phyloP scores from a whole-genome alignment of 2,329 filamentous ascomycete species.

The Alternaria alternata region DNA sequence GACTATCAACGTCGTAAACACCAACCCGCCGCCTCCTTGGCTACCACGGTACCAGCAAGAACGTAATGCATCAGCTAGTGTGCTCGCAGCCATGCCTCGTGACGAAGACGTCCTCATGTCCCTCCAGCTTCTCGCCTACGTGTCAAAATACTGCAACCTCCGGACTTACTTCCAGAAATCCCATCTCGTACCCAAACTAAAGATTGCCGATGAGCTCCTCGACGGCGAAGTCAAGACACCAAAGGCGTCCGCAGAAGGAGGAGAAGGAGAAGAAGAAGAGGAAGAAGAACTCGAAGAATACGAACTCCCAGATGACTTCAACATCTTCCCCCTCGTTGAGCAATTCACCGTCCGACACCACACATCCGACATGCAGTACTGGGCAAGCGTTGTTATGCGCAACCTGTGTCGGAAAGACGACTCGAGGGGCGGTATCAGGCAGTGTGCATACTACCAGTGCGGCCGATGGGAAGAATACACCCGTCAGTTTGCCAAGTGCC shows the following conservation, averaged over 20 bases:
- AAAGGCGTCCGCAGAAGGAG: conserved; percentile 44
- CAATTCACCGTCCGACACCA: conserved; percentile 97
- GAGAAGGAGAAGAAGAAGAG: conserved; percentile 70
- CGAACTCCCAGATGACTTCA: conserved; percentile 90
- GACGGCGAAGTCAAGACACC: conserved; percentile 68
- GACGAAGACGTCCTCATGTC: conserved; percentile 99
- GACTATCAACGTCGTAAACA: conserved; percentile 69
- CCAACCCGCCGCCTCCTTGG: conserved; percentile 79
- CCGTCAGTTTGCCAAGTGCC: conserved; percentile 96
- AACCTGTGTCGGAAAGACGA: conserved; percentile 99
- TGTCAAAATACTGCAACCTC: conserved; percentile 98
- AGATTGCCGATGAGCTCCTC: conserved; percentile 86
- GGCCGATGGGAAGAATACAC: conserved; percentile 98
- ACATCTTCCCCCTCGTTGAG: conserved; percentile 97
- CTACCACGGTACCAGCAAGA: conserved; percentile 84
- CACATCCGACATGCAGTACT: conserved; percentile 98
- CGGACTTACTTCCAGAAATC: conserved; percentile 95
- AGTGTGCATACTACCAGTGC: conserved; percentile 98
- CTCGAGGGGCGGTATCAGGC: conserved; percentile 88
- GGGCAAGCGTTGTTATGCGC: conserved; percentile 98
- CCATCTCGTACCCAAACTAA: conserved; percentile 89
- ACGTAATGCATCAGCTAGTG: conserved; percentile 70
- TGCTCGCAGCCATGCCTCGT: conserved; percentile 89
- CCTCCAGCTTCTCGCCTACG: conserved; percentile 92
- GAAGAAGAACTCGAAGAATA: conserved; percentile 86